Conservation (phyloP, 208 protist species). For the Acanthamoeba sp. region DNA sequence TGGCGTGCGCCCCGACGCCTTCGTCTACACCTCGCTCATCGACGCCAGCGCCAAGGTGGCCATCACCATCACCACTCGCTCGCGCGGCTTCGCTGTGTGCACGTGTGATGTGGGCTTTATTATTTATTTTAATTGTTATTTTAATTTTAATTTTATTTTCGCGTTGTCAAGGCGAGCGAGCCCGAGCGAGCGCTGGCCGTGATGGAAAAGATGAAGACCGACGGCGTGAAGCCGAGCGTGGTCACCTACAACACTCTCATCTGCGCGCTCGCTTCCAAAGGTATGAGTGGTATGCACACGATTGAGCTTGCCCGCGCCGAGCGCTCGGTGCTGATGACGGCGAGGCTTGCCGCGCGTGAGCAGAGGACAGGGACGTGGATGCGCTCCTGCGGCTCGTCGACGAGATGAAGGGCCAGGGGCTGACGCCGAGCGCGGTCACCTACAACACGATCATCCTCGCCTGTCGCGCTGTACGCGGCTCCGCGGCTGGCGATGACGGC, state of each 20-base stretch:
- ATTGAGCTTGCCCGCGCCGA: no score
- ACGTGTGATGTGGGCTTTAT: no score
- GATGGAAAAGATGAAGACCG: not conserved
- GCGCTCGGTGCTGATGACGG: no score
- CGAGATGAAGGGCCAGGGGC: not conserved
- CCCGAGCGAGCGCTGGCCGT: not conserved
- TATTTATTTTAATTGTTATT: no score
- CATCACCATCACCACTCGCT: not conserved
- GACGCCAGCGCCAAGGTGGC: not conserved
- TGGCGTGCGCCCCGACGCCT: not conserved
- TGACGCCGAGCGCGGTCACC: not conserved
- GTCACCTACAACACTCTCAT: conserved; percentile 37
- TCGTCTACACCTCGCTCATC: conserved; percentile 28
- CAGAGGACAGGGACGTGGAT: not conserved
- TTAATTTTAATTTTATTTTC: no score
- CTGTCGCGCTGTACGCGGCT: not conserved
- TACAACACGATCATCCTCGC: conserved; percentile 45
- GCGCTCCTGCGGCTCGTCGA: not conserved
- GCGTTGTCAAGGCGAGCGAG: not conserved
- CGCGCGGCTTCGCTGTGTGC: not conserved
- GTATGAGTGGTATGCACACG: no score
- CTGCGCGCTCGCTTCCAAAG: not conserved
- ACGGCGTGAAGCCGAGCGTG: not conserved
- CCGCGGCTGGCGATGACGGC: not conserved
- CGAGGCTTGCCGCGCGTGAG: not conserved